Base-by-base conservation (phyloP, 2,329 filamentous ascomycete genomes). In the Fusarium albidum region DNA sequence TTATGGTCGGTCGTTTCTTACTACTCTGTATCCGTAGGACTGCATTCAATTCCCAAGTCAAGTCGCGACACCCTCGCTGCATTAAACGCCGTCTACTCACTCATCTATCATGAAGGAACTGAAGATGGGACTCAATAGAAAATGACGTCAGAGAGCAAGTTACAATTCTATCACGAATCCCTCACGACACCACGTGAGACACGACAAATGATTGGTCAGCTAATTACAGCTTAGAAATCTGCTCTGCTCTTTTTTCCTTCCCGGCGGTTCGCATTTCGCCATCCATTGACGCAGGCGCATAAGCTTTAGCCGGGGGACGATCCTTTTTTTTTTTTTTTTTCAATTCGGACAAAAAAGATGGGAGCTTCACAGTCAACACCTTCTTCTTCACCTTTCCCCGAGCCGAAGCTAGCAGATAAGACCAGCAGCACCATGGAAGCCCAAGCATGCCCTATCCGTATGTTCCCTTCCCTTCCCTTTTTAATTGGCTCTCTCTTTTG, bases 381-480 rank as follows among this genome's bases (percentile, higher is more conserved):
- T 42, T 52, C 31, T 44, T 39, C 54, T 37, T 14, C 33, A 35
- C 27, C 48, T 49, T 42, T n/a, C n/a, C n/a, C n/a, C n/a, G n/a
- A 41, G 45, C 39, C 35, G 34, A 21, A 21, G 35, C 44, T 27
- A 21, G 5, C 17, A 21, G 4, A 32, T 27, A 29, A 34, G 45
- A n/a, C 51, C 49, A 58, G 42, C 63, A 71, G 42, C 63, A 71
- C 44, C 51, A 73, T 73, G 70, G 71, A 73, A 46, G 69, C 68
- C 57, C 68, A 68, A 50, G 49, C 62, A 39, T 57, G 60, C 32
- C 52, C 67, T 28, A 49, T 69, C 21, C 53, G 70, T 73, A 67
- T 15, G 69, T 53, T n/a, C 11, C 13, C 26, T 6, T 25, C 28
- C 37, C 42, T 11, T 15, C 18, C 40, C 29, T 32, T 25, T 10